A percentile compares a stretch with the other conserved stretches of the same genome.
These are phyloP conservation scores for Keqinozyma sinolaborantium DNA, from an alignment of 1,139 yeast species.

Conservation along the genomic window DNA sequence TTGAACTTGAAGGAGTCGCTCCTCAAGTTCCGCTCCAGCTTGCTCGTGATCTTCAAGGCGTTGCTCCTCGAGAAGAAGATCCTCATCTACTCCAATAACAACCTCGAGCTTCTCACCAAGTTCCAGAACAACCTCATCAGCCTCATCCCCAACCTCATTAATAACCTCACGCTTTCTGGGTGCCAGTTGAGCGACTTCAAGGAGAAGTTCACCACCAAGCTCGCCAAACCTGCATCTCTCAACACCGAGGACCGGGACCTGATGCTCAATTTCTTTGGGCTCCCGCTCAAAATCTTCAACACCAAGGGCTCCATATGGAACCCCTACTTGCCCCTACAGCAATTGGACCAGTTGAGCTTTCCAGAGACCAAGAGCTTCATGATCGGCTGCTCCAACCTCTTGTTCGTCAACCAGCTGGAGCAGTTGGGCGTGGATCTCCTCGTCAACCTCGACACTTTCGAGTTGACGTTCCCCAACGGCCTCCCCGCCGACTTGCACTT, in stretches of 20 bases:
- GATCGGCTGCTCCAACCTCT: constrained; percentile 85
- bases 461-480: constrained; percentile 44
- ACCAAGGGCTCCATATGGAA: constrained; percentile 81
- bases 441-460: constrained; percentile 35
- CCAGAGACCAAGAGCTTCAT: constrained; percentile 61
- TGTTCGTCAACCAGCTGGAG: constrained; percentile 67
- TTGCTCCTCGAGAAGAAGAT: constrained; percentile 70
- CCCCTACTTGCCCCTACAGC: constrained; percentile 92
- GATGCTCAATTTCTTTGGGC: constrained; percentile 74
- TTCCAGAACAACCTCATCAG: constrained; percentile 72
- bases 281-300: constrained; percentile 84
- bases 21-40: constrained; percentile 53
- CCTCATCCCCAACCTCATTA: constrained; percentile 72
- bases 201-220: constrained; percentile 40
- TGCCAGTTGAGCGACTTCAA: constrained; percentile 68
- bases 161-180: constrained; percentile 73
- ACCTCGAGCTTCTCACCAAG: constrained; percentile 76
- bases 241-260: constrained; percentile 78
- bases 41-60: constrained; percentile 72
- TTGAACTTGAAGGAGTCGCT: constrained; percentile 68
- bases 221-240: constrained; percentile 63
- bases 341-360: constrained; percentile 66
- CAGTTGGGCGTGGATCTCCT: constrained; percentile 46
- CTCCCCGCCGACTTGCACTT: constrained; percentile 44
- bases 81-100: constrained; percentile 67